Conservation (phyloP, 129 eudicot species). For the Flaveria robusta region DNA sequence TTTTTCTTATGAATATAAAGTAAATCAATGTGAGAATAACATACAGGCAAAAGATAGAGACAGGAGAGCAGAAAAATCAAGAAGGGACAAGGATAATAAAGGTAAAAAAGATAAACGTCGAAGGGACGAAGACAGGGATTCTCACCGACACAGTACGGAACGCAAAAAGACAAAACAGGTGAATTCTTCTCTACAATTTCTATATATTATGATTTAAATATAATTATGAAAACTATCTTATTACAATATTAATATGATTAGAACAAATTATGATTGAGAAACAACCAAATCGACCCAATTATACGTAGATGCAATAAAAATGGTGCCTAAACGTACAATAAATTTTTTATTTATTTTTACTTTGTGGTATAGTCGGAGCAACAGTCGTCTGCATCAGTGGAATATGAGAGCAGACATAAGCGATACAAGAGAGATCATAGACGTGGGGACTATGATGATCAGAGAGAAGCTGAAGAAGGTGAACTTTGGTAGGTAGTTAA, state of each 20-base stretch:
- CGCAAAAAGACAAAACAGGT: slow-evolving; percentile 68
- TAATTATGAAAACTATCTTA: background rate
- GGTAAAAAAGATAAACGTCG: slow-evolving; percentile 54
- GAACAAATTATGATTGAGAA: background rate
- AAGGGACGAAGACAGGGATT: slow-evolving; percentile 57
- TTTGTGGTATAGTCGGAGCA: slow-evolving; percentile 53
- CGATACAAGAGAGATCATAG: slow-evolving; percentile 67
- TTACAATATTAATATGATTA: background rate
- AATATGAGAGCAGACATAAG: slow-evolving; percentile 61
- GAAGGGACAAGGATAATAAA: slow-evolving; percentile 55
- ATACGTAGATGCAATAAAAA: background rate
- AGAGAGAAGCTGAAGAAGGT: slow-evolving; percentile 59
- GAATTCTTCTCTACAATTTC: background rate
- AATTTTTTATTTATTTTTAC: background rate
- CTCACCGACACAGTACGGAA: slow-evolving; percentile 59
- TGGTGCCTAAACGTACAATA: background rate
- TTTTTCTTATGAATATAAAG: background rate
- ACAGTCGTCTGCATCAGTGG: slow-evolving; percentile 44
- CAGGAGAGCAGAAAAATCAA: slow-evolving; percentile 59
- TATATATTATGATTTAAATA: background rate
- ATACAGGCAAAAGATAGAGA: slow-evolving; percentile 48
- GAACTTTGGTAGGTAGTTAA: slow-evolving; percentile 52
- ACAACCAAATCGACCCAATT: background rate
- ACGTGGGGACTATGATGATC: slow-evolving; percentile 56
- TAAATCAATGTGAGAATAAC: slow-evolving; percentile 16